Conservation (phyloP, 495 filamentous ascomycete genomes). For the Penicillium atrosanguineum region DNA sequence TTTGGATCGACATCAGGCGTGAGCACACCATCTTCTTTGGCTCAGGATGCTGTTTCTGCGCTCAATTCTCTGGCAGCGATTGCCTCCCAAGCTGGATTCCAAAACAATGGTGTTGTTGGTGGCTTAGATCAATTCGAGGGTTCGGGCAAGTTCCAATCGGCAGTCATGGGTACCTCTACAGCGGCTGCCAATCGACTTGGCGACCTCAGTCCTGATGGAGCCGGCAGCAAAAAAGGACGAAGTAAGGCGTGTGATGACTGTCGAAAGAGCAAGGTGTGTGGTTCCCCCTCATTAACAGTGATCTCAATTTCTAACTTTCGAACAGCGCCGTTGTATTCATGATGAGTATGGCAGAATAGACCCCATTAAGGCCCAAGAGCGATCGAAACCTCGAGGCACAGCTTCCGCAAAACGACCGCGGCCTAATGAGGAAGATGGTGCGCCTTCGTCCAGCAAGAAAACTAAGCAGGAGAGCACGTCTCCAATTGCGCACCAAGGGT, state of each 20-base stretch:
- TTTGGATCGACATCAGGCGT: conserved; percentile 31
- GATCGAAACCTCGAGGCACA: conserved; percentile 55
- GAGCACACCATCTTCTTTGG: conserved; percentile 34
- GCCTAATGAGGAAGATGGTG: conserved; percentile 35
- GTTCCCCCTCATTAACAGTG: not conserved
- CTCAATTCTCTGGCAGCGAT: conserved; percentile 45
- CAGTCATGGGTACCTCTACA: conserved; percentile 30
- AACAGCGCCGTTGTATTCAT: conserved; percentile 66
- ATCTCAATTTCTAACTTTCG: not conserved
- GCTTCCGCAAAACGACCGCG: conserved; percentile 48
- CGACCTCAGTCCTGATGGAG: conserved; percentile 38
- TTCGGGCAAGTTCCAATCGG: conserved; percentile 26
- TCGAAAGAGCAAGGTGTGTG: conserved; percentile 63
- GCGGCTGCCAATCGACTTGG: conserved; percentile 25
- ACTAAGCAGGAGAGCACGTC: conserved; percentile 43
- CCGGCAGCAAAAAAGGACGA: conserved; percentile 50
- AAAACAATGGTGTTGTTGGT: conserved; percentile 23
- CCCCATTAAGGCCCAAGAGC: conserved; percentile 58
- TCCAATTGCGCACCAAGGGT: conserved; percentile 23
- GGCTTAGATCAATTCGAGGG: conserved; percentile 31
- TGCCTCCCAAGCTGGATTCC: conserved; percentile 39
- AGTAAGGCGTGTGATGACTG: conserved; percentile 66
- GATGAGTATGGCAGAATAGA: conserved; percentile 64
- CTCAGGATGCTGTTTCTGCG: conserved; percentile 46
- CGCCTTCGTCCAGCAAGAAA: conserved; percentile 28